Percentiles rank a stretch among this genome's conserved stretches.
These are phyloP conservation scores for Skeletonema potamos DNA, from an alignment of 108 stramenopile species.

Conservation along the genomic window DNA sequence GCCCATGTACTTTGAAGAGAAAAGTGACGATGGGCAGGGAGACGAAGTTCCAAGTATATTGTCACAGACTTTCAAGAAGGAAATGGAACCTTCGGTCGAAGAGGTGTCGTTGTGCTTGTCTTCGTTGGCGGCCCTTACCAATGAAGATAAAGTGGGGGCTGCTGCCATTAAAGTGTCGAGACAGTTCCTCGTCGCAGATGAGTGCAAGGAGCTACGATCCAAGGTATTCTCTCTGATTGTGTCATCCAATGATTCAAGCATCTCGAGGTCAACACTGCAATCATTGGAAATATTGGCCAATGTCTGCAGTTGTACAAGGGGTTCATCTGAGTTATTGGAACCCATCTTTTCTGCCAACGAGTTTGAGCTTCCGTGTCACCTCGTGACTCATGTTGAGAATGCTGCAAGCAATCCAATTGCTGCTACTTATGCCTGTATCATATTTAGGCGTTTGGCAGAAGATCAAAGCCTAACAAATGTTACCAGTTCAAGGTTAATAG, in stretches of 20 bases:
- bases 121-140: constrained; percentile 11
- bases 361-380: background rate
- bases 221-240: constrained; percentile 2
- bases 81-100: constrained; percentile 5
- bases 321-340: background rate
- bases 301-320: background rate
- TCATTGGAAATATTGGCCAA: constrained; percentile 24
- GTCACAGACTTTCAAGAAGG: constrained; percentile 3
- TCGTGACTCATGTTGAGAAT: constrained; percentile 12
- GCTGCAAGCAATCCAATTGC: constrained; percentile 2
- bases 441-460: background rate
- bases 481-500: background rate
- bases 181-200: constrained; percentile 8
- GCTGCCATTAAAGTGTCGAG: constrained; percentile 8
- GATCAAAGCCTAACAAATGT: background rate
- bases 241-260: background rate
- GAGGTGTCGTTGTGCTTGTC: constrained; percentile 1
- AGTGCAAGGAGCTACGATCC: constrained; percentile 4
- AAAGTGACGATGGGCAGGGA: background rate
- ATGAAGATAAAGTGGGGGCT: constrained; percentile 9
- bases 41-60: background rate
- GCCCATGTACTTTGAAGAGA: constrained; percentile 11
- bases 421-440: constrained; percentile 13
- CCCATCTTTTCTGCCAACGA: background rate
- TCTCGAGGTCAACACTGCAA: constrained; percentile 8